These are phyloP conservation scores for Eimeria sp. DNA, from an alignment of 169 alveolate species.

Conservation along the genomic window DNA sequence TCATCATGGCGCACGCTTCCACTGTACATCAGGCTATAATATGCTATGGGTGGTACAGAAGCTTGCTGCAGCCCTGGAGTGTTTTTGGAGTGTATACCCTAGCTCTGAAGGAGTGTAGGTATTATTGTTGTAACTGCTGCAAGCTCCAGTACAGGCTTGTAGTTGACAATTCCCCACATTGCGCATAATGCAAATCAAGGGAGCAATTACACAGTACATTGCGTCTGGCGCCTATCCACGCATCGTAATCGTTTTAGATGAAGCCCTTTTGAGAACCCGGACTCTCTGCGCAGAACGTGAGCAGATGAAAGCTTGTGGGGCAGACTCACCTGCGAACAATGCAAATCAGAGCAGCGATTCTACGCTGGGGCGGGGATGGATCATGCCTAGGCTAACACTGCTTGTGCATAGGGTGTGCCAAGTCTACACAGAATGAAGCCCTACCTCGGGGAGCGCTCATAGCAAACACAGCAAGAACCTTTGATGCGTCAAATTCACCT, in stretches of 20 bases:
- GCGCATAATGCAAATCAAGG: background rate
- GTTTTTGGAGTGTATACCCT: background rate
- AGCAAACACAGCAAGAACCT: background rate
- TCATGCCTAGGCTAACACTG: background rate
- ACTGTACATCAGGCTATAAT: too few species aligned
- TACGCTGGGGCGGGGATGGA: background rate
- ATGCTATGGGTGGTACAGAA: too few species aligned
- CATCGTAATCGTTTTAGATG: background rate
- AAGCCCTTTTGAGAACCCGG: background rate
- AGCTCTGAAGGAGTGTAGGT: background rate
- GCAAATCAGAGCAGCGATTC: background rate
- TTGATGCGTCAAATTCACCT: background rate
- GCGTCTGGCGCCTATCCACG: background rate
- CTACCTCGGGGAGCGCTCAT: background rate
- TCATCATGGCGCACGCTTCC: too few species aligned
- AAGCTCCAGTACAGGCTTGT: background rate
- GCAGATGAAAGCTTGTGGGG: background rate
- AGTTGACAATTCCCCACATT: background rate
- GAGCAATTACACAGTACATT: background rate
- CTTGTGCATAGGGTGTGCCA: background rate
- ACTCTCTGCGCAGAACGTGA: background rate
- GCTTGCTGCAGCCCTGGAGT: background rate
- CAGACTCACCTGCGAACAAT: background rate
- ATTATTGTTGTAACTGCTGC: background rate
- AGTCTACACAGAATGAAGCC: background rate